Evolutionary conservation across 2,329 filamentous ascomycete species (phyloP).

Genomic region (Penicillium sp.): DNA sequence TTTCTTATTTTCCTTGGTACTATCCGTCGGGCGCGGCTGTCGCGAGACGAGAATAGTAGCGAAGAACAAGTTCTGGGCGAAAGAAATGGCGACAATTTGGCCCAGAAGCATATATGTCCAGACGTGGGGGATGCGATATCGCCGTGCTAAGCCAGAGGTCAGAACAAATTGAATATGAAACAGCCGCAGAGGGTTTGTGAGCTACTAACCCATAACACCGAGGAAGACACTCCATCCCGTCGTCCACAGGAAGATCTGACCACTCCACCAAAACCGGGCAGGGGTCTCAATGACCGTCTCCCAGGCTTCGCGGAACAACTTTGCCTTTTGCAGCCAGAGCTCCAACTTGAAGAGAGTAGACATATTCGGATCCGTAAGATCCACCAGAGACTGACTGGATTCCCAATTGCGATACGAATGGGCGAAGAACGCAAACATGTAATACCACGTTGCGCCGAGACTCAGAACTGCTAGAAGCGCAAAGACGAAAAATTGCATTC

Average conservation of each 20-base stretch:
- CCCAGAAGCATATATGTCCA: conserved; percentile 61
- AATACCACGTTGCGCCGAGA: conserved; percentile 47
- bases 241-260: conserved; percentile 59
- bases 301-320: conserved; percentile 55
- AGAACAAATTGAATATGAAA: not conserved
- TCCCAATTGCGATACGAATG: conserved; percentile 56
- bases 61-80: conserved; percentile 64
- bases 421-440: conserved; percentile 47
- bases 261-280: conserved; percentile 63
- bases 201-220: conserved; percentile 54
- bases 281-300: conserved; percentile 58
- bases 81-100: conserved; percentile 62
- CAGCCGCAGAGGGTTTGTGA: no score
- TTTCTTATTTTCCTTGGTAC: not conserved
- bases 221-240: conserved; percentile 60
- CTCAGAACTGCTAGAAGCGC: conserved; percentile 50
- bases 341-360: conserved; percentile 32
- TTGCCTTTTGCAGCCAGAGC: conserved; percentile 57
- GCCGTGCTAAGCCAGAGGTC: conserved; percentile 38
- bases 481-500: conserved; percentile 28
- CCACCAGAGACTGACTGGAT: conserved; percentile 30
- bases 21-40: not conserved
- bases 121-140: conserved; percentile 57
- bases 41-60: conserved; percentile 21
- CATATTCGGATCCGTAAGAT: conserved; percentile 29